phyloP scores from a whole-genome alignment of 495 filamentous ascomycete genomes.

The Penicilliopsis zonata region DNA sequence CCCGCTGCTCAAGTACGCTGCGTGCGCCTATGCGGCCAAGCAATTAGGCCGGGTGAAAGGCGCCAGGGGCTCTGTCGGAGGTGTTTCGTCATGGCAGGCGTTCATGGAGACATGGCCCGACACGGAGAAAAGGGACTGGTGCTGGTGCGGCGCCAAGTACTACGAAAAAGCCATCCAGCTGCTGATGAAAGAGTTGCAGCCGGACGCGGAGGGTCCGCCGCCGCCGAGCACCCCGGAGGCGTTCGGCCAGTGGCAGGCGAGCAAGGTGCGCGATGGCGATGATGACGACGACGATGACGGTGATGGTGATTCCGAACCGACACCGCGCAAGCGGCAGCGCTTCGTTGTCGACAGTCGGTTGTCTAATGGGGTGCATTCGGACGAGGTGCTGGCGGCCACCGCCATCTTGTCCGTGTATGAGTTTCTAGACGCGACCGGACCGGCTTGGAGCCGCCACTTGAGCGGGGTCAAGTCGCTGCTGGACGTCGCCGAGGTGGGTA shows the following conservation, averaged over 20 bases:
- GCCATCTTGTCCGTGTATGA: constrained; percentile 55
- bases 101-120: constrained; percentile 41
- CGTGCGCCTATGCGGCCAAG: constrained; percentile 50
- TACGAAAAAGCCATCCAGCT: constrained; percentile 54
- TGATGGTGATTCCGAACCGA: too few species aligned
- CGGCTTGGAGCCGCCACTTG: constrained; percentile 52
- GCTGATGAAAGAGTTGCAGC: constrained; percentile 44
- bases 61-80: constrained; percentile 35
- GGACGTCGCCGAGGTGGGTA: constrained; percentile 51
- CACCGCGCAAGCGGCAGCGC: constrained; percentile 27
- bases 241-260: constrained; percentile 26
- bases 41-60: constrained; percentile 44
- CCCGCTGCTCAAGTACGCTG: constrained; percentile 46
- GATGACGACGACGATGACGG: constrained; percentile 18
- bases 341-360: constrained; percentile 26
- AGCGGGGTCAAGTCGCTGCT: constrained; percentile 51
- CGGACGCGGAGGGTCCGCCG: constrained; percentile 25
- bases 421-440: constrained; percentile 46
- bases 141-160: constrained; percentile 45
- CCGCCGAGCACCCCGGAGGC: constrained; percentile 22
- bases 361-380: constrained; percentile 35
- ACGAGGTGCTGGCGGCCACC: constrained; percentile 50
- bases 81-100: constrained; percentile 34
- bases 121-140: constrained; percentile 35
- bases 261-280: too few species aligned